These are phyloP conservation scores for Codiaeum variegatum DNA, from an alignment of 441 rosid species.

Conservation along the genomic window DNA sequence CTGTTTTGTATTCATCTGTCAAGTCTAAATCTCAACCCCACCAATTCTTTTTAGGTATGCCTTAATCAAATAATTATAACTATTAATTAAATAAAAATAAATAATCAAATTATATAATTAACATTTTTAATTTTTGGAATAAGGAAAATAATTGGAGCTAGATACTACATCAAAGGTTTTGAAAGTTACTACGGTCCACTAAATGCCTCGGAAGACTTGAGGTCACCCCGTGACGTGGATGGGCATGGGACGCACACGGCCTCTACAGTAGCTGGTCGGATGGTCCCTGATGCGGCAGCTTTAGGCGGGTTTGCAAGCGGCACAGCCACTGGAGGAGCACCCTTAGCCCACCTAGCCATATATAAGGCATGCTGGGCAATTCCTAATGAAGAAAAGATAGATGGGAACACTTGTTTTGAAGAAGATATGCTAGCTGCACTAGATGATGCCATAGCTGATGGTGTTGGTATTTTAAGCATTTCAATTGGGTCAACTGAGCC, in stretches of 20 bases:
- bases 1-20: background rate
- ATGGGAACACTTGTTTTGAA: conserved; percentile 42
- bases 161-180: conserved; percentile 61
- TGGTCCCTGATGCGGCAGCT: conserved; percentile 40
- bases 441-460: conserved; percentile 78
- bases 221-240: conserved; percentile 67
- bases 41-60: background rate
- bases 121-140: background rate
- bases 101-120: background rate
- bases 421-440: conserved; percentile 79
- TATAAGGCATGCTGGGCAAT: conserved; percentile 82
- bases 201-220: conserved; percentile 48
- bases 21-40: background rate
- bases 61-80: background rate
- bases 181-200: conserved; percentile 36
- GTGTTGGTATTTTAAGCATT: conserved; percentile 59
- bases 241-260: conserved; percentile 92
- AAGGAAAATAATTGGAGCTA: conserved; percentile 79
- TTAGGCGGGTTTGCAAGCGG: conserved; percentile 69
- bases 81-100: no score
- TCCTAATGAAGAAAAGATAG: conserved; percentile 39
- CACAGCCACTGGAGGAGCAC: conserved; percentile 73
- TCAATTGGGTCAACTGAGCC: conserved; percentile 39
- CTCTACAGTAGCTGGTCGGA: conserved; percentile 56
- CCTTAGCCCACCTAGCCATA: conserved; percentile 61